These are phyloP conservation scores for Gremmenia infestans DNA, from an alignment of 2,329 filamentous ascomycete genomes.

Conservation along the genomic window DNA sequence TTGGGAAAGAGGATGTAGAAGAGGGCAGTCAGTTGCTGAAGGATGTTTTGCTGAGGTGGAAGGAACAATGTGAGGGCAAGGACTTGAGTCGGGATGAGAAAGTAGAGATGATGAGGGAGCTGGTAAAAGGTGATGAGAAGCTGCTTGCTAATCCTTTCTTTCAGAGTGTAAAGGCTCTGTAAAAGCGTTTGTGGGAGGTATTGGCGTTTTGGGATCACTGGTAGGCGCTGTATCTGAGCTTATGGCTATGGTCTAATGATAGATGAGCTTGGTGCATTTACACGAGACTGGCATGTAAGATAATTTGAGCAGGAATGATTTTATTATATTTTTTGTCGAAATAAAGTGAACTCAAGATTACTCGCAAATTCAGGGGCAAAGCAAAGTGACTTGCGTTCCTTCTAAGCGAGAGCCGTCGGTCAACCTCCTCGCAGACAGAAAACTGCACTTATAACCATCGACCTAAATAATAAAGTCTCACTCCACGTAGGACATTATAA, in stretches of 20 bases:
- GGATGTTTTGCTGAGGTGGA: conserved; percentile 78
- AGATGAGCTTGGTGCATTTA: too few species aligned
- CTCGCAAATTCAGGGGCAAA: too few species aligned
- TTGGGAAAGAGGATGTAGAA: conserved; percentile 81
- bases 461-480: too few species aligned
- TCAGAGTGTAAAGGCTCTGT: conserved; percentile 44
- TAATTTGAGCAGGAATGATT: too few species aligned
- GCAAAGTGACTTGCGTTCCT: too few species aligned
- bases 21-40: conserved; percentile 83
- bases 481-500: too few species aligned
- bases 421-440: too few species aligned
- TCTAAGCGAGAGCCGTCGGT: too few species aligned
- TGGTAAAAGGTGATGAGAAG: conserved; percentile 69
- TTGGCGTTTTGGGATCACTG: background rate
- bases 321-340: too few species aligned
- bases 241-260: background rate
- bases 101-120: conserved; percentile 69
- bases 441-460: too few species aligned
- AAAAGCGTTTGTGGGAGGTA: conserved; percentile 5
- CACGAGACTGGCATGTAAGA: too few species aligned
- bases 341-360: too few species aligned
- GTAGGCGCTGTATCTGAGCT: background rate
- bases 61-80: conserved; percentile 61
- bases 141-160: conserved; percentile 65
- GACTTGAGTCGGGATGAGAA: conserved; percentile 69